Base-by-base conservation (phyloP, 2,329 filamentous ascomycete genomes). In the Trichoderma pleuroti region DNA sequence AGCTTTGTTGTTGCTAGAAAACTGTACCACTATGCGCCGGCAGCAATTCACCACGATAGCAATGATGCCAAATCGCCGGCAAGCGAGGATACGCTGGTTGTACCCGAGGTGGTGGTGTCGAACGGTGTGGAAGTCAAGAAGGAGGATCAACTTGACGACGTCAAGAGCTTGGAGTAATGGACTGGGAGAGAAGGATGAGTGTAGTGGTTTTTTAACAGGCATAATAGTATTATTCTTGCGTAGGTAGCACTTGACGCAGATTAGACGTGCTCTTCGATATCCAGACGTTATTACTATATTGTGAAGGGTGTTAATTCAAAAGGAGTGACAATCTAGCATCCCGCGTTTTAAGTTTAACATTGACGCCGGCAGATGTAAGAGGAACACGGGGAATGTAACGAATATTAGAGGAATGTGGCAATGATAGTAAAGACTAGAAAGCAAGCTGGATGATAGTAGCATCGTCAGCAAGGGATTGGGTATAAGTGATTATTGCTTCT, bases 1-100 rank as follows among this genome's bases (percentile, higher is more conserved):
- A 86, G 85, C 61, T 94, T 90, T 77, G 39, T 86, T 64, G 76
- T 83, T 49, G 82, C 80, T 4, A 82, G 82, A 63, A 86, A 84
- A 81, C 68, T 84, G 14, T 88, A 87, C 74, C 77, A 75, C 32
- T 77, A 78, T 68, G 73, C 76, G 7, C 77, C 79, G 2, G 69
- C 76, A 12, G 73, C 73, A 1, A 72, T 72, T 72, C 70, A 59
- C 0, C 5, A 52, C 0, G 16, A 21, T 2, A 36, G 12, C 28
- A 52, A 28, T 21, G 65, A 24, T 24, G 26, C 65, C 0, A 32
- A 56, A 14, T 68, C 65, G 8, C 39, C 65, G 4, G n/a, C 1
- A 26, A 60, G n/a, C 7, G 56, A 52, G 14, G 24, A n/a, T 21
- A 61, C 39, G 16, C 59, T 39, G 10, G 66, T 36, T 28, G 66